phyloP scores from a whole-genome alignment of 352 stramenopile species.

The Pythium volutum region DNA sequence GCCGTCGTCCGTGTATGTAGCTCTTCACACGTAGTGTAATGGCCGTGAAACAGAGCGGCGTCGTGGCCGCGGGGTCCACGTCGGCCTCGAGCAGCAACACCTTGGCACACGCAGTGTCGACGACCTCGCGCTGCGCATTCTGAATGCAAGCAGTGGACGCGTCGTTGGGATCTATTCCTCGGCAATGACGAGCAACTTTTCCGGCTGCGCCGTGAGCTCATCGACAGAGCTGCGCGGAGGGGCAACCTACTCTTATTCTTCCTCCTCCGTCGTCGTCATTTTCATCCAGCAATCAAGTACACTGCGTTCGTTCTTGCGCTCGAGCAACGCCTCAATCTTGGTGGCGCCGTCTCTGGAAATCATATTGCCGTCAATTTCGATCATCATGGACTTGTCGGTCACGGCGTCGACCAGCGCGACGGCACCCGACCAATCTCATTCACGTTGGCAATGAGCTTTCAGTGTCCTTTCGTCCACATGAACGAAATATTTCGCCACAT shows the following conservation, averaged over 20 bases:
- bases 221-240: slow-evolving; percentile 36
- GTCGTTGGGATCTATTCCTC: slow-evolving; percentile 11
- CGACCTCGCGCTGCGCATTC: slow-evolving; percentile 60
- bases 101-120: slow-evolving; percentile 50
- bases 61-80: slow-evolving; percentile 32
- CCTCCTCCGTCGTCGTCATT: slow-evolving; percentile 81
- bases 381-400: slow-evolving; percentile 50
- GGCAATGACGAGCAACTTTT: slow-evolving; percentile 46
- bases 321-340: slow-evolving; percentile 47
- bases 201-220: slow-evolving; percentile 36
- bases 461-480: neutral
- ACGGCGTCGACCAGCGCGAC: slow-evolving; percentile 70
- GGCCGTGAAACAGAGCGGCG: slow-evolving; percentile 41
- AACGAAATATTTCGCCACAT: too few species aligned
- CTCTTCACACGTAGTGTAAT: slow-evolving; percentile 74
- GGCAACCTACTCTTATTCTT: slow-evolving; percentile 34
- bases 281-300: slow-evolving; percentile 75
- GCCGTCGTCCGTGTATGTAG: slow-evolving; percentile 70
- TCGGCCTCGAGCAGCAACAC: slow-evolving; percentile 43
- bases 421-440: slow-evolving; percentile 90
- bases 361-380: slow-evolving; percentile 83
- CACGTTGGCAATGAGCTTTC: slow-evolving; percentile 81
- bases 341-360: slow-evolving; percentile 65
- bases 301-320: slow-evolving; percentile 46
- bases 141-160: slow-evolving; percentile 44